Evolutionary conservation across 2,329 filamentous ascomycete genomes (phyloP).

Genomic region (Talaromyces sp.): DNA sequence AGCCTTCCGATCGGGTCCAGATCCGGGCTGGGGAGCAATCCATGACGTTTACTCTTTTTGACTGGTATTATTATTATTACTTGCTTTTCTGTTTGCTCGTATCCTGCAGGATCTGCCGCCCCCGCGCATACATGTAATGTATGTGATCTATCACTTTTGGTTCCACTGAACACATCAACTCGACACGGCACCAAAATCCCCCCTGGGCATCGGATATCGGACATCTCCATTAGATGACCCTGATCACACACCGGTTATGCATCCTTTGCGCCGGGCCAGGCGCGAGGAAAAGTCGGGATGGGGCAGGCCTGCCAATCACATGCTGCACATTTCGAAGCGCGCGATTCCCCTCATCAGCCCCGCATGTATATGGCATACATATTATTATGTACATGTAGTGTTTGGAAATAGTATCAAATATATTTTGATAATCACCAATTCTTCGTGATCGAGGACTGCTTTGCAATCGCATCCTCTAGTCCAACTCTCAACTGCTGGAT

Average conservation of each 20-base stretch:
- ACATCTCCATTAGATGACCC: no score
- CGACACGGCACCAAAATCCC: not conserved
- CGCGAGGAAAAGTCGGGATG: not conserved
- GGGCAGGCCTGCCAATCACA: conserved; percentile 1
- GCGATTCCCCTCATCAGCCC: not conserved
- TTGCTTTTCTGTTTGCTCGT: not conserved
- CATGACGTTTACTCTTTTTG: not conserved
- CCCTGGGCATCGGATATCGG: not conserved
- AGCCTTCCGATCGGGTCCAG: not conserved
- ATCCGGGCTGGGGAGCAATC: not conserved
- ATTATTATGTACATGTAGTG: not conserved
- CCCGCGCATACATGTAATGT: not conserved
- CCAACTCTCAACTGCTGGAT: not conserved
- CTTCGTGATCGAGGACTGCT: not conserved
- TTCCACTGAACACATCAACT: no score
- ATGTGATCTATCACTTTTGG: not conserved
- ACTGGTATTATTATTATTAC: not conserved
- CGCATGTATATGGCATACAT: not conserved
- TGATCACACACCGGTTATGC: not conserved
- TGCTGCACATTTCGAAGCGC: not conserved
- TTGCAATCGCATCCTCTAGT: conserved; percentile 4
- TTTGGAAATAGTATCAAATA: not conserved
- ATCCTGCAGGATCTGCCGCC: not conserved
- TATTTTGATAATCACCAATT: not conserved
- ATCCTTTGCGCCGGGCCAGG: not conserved